Conservation (phyloP, 2,329 filamentous ascomycete genomes). For the Capronia americana region DNA sequence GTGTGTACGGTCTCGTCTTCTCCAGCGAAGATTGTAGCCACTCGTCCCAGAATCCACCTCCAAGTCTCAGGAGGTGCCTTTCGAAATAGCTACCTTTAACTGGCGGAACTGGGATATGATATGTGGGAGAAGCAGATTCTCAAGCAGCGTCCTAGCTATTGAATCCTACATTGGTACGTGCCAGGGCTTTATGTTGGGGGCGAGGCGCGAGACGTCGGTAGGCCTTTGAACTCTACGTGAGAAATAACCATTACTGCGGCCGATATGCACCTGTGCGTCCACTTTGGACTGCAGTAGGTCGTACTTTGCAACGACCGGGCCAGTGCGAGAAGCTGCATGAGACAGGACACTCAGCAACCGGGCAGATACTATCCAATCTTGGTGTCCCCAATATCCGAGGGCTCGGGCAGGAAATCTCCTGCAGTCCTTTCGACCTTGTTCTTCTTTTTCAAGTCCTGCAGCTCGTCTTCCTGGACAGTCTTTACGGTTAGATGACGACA, state of each 20-base stretch:
- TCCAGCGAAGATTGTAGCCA: too few species aligned
- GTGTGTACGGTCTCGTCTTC: too few species aligned
- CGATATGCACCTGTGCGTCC: too few species aligned
- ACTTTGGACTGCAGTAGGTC: neutral
- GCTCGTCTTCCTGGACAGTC: slow-evolving; percentile 18
- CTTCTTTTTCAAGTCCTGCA: slow-evolving; percentile 19
- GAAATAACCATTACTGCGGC: neutral
- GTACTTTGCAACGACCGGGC: neutral
- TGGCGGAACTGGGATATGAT: neutral
- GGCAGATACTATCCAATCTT: neutral
- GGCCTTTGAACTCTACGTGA: too few species aligned
- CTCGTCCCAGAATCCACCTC: too few species aligned
- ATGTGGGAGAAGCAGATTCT: neutral
- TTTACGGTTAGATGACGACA: slow-evolving; percentile 37
- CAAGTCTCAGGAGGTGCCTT: too few species aligned
- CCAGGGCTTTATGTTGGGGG: neutral
- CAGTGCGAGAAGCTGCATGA: neutral
- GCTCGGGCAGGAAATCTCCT: slow-evolving; percentile 34
- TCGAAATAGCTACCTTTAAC: neutral
- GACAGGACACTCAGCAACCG: neutral
- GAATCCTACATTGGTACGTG: neutral
- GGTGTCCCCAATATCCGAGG: neutral
- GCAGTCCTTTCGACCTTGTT: slow-evolving; percentile 33
- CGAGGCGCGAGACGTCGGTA: neutral
- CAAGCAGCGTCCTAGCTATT: neutral